Percentiles rank a stretch among this genome's conserved stretches.
phyloP scores from a whole-genome alignment of 2,329 filamentous ascomycete genomes.

The Hymenoscyphus albidus region DNA sequence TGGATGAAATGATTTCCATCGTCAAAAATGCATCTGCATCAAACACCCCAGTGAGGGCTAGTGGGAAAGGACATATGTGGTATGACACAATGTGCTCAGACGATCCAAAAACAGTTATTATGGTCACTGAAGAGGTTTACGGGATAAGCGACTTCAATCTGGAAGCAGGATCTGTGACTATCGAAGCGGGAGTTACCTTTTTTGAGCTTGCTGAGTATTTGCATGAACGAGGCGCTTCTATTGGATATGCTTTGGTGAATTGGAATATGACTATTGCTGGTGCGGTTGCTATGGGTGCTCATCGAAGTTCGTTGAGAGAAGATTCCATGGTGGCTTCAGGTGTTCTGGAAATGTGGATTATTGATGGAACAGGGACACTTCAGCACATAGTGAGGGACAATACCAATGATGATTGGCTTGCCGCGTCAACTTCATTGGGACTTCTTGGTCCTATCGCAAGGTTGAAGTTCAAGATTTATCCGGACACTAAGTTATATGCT shows the following conservation, averaged over 20 bases:
- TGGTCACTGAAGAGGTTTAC: slow-evolving; percentile 17
- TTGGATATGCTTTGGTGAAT: slow-evolving; percentile 22
- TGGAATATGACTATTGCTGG: slow-evolving; percentile 26
- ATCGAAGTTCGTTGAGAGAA: slow-evolving; percentile 19
- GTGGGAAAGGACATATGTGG: slow-evolving; percentile 23
- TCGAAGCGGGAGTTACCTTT: slow-evolving; percentile 23
- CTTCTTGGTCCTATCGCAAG: slow-evolving; percentile 20
- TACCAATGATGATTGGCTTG: slow-evolving; percentile 20
- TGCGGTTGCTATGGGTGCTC: slow-evolving; percentile 23
- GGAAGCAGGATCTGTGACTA: slow-evolving; percentile 15
- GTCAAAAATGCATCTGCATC: slow-evolving; percentile 17
- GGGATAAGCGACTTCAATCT: slow-evolving; percentile 17
- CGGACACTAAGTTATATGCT: slow-evolving; percentile 19
- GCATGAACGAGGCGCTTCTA: slow-evolving; percentile 15
- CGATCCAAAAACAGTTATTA: slow-evolving; percentile 17
- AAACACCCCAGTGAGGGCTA: slow-evolving; percentile 19
- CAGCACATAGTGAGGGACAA: slow-evolving; percentile 17
- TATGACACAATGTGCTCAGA: slow-evolving; percentile 25
- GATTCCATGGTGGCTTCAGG: slow-evolving; percentile 22
- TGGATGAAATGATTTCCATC: slow-evolving; percentile 20
- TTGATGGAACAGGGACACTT: slow-evolving; percentile 19
- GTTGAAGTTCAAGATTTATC: slow-evolving; percentile 20
- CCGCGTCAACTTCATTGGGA: slow-evolving; percentile 20
- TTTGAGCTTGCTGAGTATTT: slow-evolving; percentile 22
- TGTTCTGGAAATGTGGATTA: slow-evolving; percentile 19